Evolutionary conservation across 1,139 yeast species (phyloP).

Genomic region (Candida labiduridarum): DNA sequence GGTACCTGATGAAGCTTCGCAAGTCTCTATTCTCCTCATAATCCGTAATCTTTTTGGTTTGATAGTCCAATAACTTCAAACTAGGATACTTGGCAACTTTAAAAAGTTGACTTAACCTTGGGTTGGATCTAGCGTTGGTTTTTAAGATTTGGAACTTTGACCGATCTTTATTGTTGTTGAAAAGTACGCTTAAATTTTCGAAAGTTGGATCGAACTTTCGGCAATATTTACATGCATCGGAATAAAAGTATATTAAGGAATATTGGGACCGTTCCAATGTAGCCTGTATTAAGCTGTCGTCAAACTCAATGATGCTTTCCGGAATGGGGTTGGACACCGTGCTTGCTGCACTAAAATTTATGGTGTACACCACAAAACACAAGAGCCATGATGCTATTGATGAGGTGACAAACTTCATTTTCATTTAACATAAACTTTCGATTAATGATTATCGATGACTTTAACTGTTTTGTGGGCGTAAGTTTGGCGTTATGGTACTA

Average conservation of each 20-base stretch:
- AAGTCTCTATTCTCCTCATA: slow-evolving; percentile 27
- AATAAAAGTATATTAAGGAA: slow-evolving; percentile 45
- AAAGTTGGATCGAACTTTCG: slow-evolving; percentile 37
- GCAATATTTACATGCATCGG: slow-evolving; percentile 43
- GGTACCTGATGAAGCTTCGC: slow-evolving; percentile 21
- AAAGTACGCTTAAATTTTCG: slow-evolving; percentile 31
- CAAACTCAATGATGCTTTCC: slow-evolving; percentile 19
- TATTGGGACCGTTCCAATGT: slow-evolving; percentile 26
- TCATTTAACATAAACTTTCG: neutral
- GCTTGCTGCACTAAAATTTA: neutral
- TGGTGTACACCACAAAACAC: neutral
- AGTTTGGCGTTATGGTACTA: neutral
- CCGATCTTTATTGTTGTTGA: slow-evolving; percentile 20
- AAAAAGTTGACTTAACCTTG: slow-evolving; percentile 28
- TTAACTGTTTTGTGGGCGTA: neutral
- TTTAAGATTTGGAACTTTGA: slow-evolving; percentile 33
- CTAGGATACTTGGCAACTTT: slow-evolving; percentile 34
- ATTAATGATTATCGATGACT: neutral
- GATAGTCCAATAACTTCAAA: slow-evolving; percentile 30
- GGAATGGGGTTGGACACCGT: neutral
- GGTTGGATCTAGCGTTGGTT: slow-evolving; percentile 30
- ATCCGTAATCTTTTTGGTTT: slow-evolving; percentile 28
- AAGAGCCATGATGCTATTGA: neutral
- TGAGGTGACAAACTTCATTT: neutral
- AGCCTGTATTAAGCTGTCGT: slow-evolving; percentile 20